A percentile compares a stretch with the other conserved stretches of the same genome.
Evolutionary conservation across 2,329 filamentous ascomycete genomes (phyloP).

Genomic region (Orbilia oligospora): DNA sequence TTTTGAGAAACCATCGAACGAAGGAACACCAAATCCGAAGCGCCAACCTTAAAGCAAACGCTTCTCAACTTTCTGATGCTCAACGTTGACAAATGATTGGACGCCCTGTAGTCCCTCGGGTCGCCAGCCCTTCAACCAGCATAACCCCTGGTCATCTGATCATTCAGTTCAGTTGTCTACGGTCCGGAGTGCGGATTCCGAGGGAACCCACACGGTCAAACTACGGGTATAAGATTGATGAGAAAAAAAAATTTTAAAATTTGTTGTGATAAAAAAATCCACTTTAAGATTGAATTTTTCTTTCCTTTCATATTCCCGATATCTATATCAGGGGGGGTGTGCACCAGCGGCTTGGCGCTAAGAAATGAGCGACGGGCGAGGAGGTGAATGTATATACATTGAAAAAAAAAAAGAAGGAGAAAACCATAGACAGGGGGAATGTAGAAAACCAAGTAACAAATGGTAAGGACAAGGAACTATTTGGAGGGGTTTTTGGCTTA

Average conservation of each 20-base stretch:
- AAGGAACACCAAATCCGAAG: background rate
- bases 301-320: slow-evolving; percentile 37
- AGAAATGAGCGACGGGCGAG: slow-evolving; percentile 55
- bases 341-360: slow-evolving; percentile 10
- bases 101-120: slow-evolving; percentile 17
- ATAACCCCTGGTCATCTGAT: slow-evolving; percentile 44
- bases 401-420: slow-evolving; percentile 37
- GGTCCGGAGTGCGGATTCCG: slow-evolving; percentile 20
- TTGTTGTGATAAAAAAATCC: slow-evolving; percentile 8
- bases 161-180: slow-evolving; percentile 21
- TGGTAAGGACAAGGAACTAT: slow-evolving; percentile 31
- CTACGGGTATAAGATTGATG: background rate
- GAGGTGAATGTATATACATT: slow-evolving; percentile 61
- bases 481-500: slow-evolving; percentile 57
- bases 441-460: slow-evolving; percentile 5
- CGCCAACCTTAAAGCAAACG: slow-evolving; percentile 5
- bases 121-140: slow-evolving; percentile 20
- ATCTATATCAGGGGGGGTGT: background rate
- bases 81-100: slow-evolving; percentile 42
- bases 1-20: background rate
- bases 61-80: slow-evolving; percentile 8
- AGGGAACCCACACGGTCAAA: background rate
- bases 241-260: slow-evolving; percentile 25
- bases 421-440: slow-evolving; percentile 26
- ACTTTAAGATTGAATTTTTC: slow-evolving; percentile 19